These are phyloP conservation scores for Psilocybe tampanensis DNA, from an alignment of 768 basidiomycete species.

Conservation along the genomic window DNA sequence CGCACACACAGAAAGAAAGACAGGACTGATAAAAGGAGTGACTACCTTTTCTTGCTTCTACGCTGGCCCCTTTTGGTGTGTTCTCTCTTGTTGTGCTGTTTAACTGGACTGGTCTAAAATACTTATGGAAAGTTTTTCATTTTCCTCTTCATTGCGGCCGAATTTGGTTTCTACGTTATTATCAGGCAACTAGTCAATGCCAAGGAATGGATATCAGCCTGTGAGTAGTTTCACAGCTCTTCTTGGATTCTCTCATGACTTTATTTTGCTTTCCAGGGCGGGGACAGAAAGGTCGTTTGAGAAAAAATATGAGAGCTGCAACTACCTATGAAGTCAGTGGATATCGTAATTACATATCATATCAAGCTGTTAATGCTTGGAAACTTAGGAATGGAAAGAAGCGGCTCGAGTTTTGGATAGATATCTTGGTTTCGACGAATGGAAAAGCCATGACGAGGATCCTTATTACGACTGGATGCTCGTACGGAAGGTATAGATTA, in stretches of 20 bases:
- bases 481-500: constrained; percentile 69
- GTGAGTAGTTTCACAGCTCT: constrained; percentile 40
- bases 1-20: constrained; percentile 35
- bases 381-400: constrained; percentile 81
- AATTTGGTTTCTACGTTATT: constrained; percentile 86
- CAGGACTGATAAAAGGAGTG: constrained; percentile 53
- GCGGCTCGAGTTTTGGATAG: constrained; percentile 79
- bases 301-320: constrained; percentile 75
- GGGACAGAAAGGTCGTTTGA: constrained; percentile 77
- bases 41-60: constrained; percentile 75
- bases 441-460: constrained; percentile 90
- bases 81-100: not conserved
- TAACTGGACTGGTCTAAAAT: not conserved
- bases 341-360: not conserved
- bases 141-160: constrained; percentile 76
- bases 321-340: constrained; percentile 67
- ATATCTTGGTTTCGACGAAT: constrained; percentile 83
- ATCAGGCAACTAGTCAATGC: constrained; percentile 93
- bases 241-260: not conserved
- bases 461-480: constrained; percentile 91
- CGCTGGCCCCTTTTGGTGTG: constrained; percentile 87
- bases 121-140: constrained; percentile 65
- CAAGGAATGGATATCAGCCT: constrained; percentile 91
- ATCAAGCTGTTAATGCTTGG: not conserved
- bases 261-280: constrained; percentile 62